A percentile compares a stretch with the other conserved stretches of the same genome.
Evolutionary conservation across 2,329 filamentous ascomycete species (phyloP).

Genomic region (Colletotrichum sp.): DNA sequence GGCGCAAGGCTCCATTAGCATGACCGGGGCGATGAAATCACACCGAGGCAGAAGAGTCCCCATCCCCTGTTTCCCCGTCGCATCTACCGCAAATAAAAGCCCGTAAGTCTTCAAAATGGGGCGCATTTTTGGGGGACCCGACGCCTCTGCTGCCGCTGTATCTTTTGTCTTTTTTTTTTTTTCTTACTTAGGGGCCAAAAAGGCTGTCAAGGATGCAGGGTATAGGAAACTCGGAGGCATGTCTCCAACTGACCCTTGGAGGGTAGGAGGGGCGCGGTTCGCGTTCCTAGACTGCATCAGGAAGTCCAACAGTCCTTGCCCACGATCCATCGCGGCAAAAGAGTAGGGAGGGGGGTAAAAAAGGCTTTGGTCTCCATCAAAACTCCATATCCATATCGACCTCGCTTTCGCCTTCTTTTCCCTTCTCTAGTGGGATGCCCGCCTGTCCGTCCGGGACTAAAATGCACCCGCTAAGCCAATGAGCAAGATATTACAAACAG

Average conservation of each 20-base stretch:
- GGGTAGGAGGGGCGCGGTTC: background rate
- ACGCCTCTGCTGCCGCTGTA: background rate
- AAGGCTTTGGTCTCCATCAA: background rate
- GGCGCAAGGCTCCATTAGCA: background rate
- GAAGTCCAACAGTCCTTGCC: background rate
- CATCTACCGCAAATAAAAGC: constrained; percentile 1
- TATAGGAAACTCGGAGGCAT: background rate
- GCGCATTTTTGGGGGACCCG: background rate
- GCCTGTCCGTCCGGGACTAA: background rate
- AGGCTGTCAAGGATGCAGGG: background rate
- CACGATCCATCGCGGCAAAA: background rate
- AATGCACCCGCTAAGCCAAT: constrained; percentile 7
- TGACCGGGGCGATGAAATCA: background rate
- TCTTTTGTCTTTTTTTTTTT: background rate
- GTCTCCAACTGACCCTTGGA: constrained; percentile 1
- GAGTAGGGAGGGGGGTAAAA: background rate
- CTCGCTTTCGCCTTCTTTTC: background rate
- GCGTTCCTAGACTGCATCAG: constrained; percentile 15
- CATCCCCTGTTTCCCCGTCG: background rate
- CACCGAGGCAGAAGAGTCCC: background rate
- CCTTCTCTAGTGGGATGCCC: background rate
- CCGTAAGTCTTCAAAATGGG: constrained; percentile 15
- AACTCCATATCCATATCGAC: background rate
- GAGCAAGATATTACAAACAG: constrained; percentile 6
- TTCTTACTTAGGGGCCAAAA: background rate